Percentiles rank a stretch among this genome's conserved stretches.
phyloP scores from a whole-genome alignment of 2,329 filamentous ascomycete genomes.

The Atkinsonella hypoxylon region DNA sequence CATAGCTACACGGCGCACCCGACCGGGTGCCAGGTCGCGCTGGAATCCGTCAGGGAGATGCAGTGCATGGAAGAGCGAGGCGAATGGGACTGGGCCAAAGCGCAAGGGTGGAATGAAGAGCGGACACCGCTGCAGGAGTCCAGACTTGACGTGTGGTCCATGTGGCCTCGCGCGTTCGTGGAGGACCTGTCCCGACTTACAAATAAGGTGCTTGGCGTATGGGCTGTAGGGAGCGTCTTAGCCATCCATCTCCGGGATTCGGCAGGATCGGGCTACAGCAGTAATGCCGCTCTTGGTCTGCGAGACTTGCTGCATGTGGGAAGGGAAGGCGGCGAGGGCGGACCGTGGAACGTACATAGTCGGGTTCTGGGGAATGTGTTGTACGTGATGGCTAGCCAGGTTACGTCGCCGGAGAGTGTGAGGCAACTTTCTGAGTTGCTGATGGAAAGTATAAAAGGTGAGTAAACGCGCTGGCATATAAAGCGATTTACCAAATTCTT shows the following conservation, averaged over 20 bases:
- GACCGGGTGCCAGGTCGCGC: slow-evolving; percentile 66
- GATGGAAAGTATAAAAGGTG: slow-evolving; percentile 3
- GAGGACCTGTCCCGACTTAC: slow-evolving; percentile 41
- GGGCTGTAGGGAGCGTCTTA: slow-evolving; percentile 64
- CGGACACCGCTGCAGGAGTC: background rate
- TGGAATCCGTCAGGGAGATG: slow-evolving; percentile 52
- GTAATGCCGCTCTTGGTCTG: slow-evolving; percentile 31
- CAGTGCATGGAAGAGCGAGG: slow-evolving; percentile 41
- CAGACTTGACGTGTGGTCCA: slow-evolving; percentile 44
- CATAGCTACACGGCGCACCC: slow-evolving; percentile 83
- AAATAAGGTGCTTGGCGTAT: slow-evolving; percentile 47
- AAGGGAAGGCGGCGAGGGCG: slow-evolving; percentile 12
- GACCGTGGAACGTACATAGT: slow-evolving; percentile 38
- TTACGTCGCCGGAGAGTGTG: slow-evolving; percentile 20
- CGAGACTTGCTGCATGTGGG: slow-evolving; percentile 23
- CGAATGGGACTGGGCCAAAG: slow-evolving; percentile 43
- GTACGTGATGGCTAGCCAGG: slow-evolving; percentile 46
- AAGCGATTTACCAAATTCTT: background rate
- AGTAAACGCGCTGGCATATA: background rate
- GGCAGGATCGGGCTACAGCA: slow-evolving; percentile 33
- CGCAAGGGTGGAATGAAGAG: slow-evolving; percentile 26
- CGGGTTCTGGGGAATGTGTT: slow-evolving; percentile 46
- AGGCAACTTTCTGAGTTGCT: slow-evolving; percentile 13
- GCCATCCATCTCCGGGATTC: slow-evolving; percentile 43
- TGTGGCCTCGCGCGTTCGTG: slow-evolving; percentile 55